Evolutionary conservation across 2,329 filamentous ascomycete genomes (phyloP), one percentile per base, ranked within the genome.

Genomic region (Akanthomyces dipterigenus): DNA sequence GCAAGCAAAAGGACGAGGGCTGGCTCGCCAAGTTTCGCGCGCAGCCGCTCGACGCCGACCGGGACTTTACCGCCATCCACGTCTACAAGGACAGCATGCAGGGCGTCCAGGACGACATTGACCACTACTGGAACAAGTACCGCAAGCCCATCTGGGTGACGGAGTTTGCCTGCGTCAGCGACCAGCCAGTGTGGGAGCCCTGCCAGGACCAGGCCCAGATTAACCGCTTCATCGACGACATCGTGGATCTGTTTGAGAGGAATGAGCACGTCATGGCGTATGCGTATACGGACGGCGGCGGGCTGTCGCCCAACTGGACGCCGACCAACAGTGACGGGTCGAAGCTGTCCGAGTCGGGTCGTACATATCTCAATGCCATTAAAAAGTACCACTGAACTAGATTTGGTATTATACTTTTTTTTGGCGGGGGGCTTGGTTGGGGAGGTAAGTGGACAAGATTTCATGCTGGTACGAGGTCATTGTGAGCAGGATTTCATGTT

Each of bases 1-100:
- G 84, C 20, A 90, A 87, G 64, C 88, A 65, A 55, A 62, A 63
- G 53, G 63, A 65, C 36, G 64, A 65, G 51, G 54, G 38, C 42
- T 65, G 64, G 64, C 64, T 65, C 18, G 62, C 55, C 40, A 40
- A 64, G 31, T 65, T 65, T 20, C 63, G 49, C 34, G 40, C 50
- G 20, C 26, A 62, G 12, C 24, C 38, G 5, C 63, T 65, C 14
- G 18, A 57, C 2, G 51, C 53, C 22, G 55, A 58, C 40, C 64
- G 64, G 64, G 64, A 64, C 38, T 65, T 65, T 36, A 65, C 64
- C 2, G 58, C 64, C 20, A 61, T 64, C 18, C 64, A 64, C 49
- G 61, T 64, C 26, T 65, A 64, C 50, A 65, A 65, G 58, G 48
- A 61, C 9, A 61, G 61, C 31, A 63, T 65, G 64, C 18, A 57